Percentiles rank a stretch among this genome's conserved stretches.
Evolutionary conservation across 768 basidiomycete genomes (phyloP).

Genomic region (Trametopsis cervina): DNA sequence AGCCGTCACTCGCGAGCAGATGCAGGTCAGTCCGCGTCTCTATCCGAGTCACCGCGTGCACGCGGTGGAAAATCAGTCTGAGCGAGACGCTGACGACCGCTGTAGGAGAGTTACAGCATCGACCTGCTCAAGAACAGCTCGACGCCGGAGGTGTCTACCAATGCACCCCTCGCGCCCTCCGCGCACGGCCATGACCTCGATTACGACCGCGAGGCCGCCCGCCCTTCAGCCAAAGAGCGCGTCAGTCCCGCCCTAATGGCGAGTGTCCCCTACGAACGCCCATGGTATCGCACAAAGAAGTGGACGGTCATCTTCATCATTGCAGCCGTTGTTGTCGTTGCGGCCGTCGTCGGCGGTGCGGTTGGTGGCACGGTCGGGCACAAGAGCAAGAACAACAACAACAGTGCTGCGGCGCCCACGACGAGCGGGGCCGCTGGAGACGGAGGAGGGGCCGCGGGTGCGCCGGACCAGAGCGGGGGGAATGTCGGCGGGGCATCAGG

Average conservation of each 20-base stretch:
- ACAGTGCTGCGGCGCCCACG: background rate
- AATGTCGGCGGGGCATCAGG: background rate
- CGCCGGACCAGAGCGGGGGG: background rate
- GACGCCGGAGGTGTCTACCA: slow-evolving; percentile 13
- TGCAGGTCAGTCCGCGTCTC: slow-evolving; percentile 19
- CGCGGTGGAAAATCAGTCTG: background rate
- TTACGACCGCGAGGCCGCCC: no score
- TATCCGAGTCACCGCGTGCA: background rate
- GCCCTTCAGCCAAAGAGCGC: slow-evolving; percentile 14
- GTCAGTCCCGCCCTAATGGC: background rate
- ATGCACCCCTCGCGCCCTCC: slow-evolving; percentile 9
- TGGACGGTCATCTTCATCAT: slow-evolving; percentile 35
- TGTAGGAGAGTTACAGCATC: slow-evolving; percentile 49
- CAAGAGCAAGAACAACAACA: slow-evolving; percentile 9
- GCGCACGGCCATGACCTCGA: slow-evolving; percentile 20
- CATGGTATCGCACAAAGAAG: slow-evolving; percentile 45
- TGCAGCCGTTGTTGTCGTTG: slow-evolving; percentile 36
- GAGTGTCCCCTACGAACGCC: no score
- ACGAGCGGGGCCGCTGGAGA: background rate
- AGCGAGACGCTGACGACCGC: no score
- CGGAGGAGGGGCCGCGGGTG: background rate
- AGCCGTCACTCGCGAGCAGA: slow-evolving; percentile 23
- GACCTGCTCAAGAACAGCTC: slow-evolving; percentile 29
- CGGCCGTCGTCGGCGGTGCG: slow-evolving; percentile 49
- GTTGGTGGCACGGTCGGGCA: slow-evolving; percentile 43